phyloP scores from a whole-genome alignment of 2,329 filamentous ascomycete species.

The Colletotrichum noveboracense region DNA sequence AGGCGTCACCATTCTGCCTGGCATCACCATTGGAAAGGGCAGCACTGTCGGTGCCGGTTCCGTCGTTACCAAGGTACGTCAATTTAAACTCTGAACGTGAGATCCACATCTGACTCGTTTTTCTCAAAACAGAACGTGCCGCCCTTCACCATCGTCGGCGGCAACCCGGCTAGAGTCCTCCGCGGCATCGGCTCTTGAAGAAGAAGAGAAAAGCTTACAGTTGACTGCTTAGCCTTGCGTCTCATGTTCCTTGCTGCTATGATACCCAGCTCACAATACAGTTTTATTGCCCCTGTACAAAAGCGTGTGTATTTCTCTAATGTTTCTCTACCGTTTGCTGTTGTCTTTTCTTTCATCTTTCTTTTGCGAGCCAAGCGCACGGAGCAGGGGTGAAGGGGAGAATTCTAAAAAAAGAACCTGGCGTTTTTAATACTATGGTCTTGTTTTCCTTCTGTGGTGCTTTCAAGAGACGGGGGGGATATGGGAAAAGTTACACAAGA shows the following conservation, averaged over 20 bases:
- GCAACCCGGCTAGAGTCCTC: constrained; percentile 69
- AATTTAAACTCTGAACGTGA: background rate
- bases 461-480: background rate
- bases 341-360: background rate
- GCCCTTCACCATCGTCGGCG: constrained; percentile 71
- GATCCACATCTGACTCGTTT: background rate
- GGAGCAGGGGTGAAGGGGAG: background rate
- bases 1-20: constrained; percentile 77
- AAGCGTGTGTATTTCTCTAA: background rate
- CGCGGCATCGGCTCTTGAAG: constrained; percentile 38
- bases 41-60: constrained; percentile 82
- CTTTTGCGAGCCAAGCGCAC: constrained; percentile 7
- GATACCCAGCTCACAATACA: constrained; percentile 21
- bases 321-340: background rate
- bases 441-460: background rate
- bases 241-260: constrained; percentile 12
- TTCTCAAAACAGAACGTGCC: constrained; percentile 59
- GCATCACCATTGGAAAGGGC: constrained; percentile 80
- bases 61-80: constrained; percentile 77
- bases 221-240: background rate
- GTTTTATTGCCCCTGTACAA: constrained; percentile 7
- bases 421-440: background rate
- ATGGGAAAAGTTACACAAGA: background rate
- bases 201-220: background rate
- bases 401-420: background rate